Percentiles rank a stretch among this genome's conserved stretches.
phyloP scores from a whole-genome alignment of 208 protist genomes.

The Porcisia deanei region DNA sequence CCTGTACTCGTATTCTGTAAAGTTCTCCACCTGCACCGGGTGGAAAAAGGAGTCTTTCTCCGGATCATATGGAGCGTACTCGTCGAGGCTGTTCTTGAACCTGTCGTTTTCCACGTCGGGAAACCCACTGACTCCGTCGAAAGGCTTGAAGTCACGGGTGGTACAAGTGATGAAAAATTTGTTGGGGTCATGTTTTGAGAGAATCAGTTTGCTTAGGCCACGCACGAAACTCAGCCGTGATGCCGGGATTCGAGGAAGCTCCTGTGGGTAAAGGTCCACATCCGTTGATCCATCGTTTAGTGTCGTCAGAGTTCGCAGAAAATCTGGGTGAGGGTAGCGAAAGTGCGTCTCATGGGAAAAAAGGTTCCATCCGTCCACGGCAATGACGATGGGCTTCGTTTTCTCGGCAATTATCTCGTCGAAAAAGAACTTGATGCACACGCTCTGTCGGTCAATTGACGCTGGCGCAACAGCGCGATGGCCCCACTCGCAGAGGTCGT shows the following conservation, averaged over 20 bases:
- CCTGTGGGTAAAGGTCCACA: slow-evolving; percentile 87
- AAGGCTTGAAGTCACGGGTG: slow-evolving; percentile 89
- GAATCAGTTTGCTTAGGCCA: slow-evolving; percentile 87
- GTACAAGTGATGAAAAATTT: slow-evolving; percentile 93
- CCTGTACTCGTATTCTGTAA: slow-evolving; percentile 91
- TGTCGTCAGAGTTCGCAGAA: slow-evolving; percentile 80
- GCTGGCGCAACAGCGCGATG: slow-evolving; percentile 73
- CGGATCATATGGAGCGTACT: slow-evolving; percentile 88
- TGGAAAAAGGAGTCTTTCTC: slow-evolving; percentile 92
- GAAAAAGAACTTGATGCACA: slow-evolving; percentile 90
- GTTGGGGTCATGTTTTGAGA: slow-evolving; percentile 79
- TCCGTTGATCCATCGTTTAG: slow-evolving; percentile 81
- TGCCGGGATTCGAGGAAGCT: slow-evolving; percentile 87
- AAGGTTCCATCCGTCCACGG: slow-evolving; percentile 90
- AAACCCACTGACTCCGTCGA: slow-evolving; percentile 88
- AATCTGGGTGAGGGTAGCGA: slow-evolving; percentile 90
- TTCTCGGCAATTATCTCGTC: slow-evolving; percentile 89
- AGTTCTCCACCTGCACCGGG: slow-evolving; percentile 84
- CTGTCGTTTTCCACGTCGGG: slow-evolving; percentile 80
- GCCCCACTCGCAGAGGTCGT: slow-evolving; percentile 87
- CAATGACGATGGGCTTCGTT: slow-evolving; percentile 81
- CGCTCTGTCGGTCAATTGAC: slow-evolving; percentile 89
- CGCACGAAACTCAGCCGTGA: slow-evolving; percentile 89
- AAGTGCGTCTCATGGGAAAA: slow-evolving; percentile 93
- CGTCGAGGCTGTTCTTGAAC: slow-evolving; percentile 81